Evolutionary conservation across 805 yeast genomes (phyloP).

Genomic region (Candida krabiensis): DNA sequence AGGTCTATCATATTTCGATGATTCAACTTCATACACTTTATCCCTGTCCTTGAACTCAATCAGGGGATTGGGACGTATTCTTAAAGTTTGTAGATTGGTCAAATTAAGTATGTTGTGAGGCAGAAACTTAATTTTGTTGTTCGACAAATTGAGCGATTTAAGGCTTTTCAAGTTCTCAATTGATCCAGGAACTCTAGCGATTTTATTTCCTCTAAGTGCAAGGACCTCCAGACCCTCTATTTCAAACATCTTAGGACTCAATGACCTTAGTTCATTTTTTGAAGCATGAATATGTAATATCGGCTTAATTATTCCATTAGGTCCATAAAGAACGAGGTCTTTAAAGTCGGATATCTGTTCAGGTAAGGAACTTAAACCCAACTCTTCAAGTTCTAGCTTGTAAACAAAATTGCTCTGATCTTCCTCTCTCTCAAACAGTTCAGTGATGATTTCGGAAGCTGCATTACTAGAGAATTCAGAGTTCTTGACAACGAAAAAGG

Average conservation of each 20-base stretch:
- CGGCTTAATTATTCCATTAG: conserved; percentile 35
- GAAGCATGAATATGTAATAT: conserved; percentile 49
- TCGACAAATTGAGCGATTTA: conserved; percentile 51
- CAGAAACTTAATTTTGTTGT: conserved; percentile 49
- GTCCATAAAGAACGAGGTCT: conserved; percentile 47
- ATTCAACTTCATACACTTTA: conserved; percentile 11
- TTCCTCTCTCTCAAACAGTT: conserved; percentile 43
- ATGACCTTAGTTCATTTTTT: conserved; percentile 45
- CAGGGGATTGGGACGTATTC: conserved; percentile 57
- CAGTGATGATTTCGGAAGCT: conserved; percentile 43
- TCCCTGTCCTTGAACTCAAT: conserved; percentile 22
- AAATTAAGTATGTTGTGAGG: conserved; percentile 56
- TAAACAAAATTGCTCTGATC: conserved; percentile 34
- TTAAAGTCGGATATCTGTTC: conserved; percentile 59
- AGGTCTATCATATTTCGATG: conserved; percentile 23
- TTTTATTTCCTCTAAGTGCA: conserved; percentile 49
- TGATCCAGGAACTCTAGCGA: conserved; percentile 48
- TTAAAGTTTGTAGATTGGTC: conserved; percentile 40
- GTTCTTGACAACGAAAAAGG: conserved; percentile 31
- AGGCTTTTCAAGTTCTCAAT: conserved; percentile 42
- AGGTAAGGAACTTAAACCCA: conserved; percentile 50
- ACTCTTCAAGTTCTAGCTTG: conserved; percentile 45
- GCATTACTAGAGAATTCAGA: conserved; percentile 20
- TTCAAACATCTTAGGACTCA: conserved; percentile 53
- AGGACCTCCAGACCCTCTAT: conserved; percentile 51